phyloP scores from a whole-genome alignment of 768 basidiomycete genomes.

The Leccinum disarticulatum region DNA sequence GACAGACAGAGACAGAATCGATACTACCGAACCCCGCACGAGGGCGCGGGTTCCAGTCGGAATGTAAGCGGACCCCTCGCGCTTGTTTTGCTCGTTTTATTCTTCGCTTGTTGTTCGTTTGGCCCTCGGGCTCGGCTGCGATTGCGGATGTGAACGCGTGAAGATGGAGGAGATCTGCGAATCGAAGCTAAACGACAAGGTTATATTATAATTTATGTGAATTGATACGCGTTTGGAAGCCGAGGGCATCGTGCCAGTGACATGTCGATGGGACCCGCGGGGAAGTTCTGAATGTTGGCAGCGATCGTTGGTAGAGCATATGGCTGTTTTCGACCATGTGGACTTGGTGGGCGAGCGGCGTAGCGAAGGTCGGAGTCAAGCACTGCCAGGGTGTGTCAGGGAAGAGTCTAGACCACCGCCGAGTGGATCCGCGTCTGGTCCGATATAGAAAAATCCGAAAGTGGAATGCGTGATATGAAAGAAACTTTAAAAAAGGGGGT shows the following conservation, averaged over 20 bases:
- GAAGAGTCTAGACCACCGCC: not conserved
- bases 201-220: not conserved
- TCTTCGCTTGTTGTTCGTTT: not conserved
- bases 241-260: not conserved
- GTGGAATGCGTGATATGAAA: not conserved
- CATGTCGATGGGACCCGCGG: not conserved
- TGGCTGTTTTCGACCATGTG: not conserved
- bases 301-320: not conserved
- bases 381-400: not conserved
- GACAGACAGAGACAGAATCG: not conserved
- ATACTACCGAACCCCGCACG: not conserved
- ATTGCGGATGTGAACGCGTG: not conserved
- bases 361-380: not conserved
- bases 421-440: not conserved
- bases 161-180: not conserved
- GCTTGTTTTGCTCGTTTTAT: not conserved
- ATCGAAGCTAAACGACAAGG: not conserved
- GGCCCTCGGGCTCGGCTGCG: not conserved
- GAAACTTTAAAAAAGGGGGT: not conserved
- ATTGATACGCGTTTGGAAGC: not conserved
- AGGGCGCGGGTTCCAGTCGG: not conserved
- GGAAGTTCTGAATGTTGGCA: not conserved
- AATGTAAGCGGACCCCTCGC: not conserved
- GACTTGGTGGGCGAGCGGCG: not conserved
- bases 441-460: not conserved